A percentile compares a stretch with the other conserved stretches of the same genome.
phyloP scores from a whole-genome alignment of 495 filamentous ascomycete species.

The Aspergillus incahuasiensis region DNA sequence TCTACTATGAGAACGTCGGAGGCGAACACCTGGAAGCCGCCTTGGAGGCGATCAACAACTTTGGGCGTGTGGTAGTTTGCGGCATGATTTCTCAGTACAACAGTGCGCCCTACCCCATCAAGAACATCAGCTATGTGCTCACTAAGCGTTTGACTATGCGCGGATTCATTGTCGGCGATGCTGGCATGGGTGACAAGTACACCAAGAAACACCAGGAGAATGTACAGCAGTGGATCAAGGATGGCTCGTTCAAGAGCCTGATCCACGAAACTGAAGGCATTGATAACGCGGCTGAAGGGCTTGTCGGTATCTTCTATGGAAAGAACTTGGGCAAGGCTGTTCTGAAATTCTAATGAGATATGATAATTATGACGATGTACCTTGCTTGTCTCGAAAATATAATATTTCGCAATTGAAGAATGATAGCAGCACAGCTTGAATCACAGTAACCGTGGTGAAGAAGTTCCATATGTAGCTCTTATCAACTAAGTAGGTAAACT shows the following conservation, averaged over 20 bases:
- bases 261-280: slow-evolving; percentile 71
- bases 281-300: slow-evolving; percentile 73
- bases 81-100: slow-evolving; percentile 82
- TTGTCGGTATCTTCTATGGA: slow-evolving; percentile 82
- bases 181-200: slow-evolving; percentile 67
- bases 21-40: slow-evolving; percentile 82
- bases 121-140: slow-evolving; percentile 54
- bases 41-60: slow-evolving; percentile 61
- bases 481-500: no score
- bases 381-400: neutral
- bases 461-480: no score
- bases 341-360: slow-evolving; percentile 54
- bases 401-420: slow-evolving; percentile 5
- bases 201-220: slow-evolving; percentile 73
- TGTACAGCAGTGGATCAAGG: slow-evolving; percentile 76
- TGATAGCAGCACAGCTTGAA: neutral
- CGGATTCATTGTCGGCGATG: slow-evolving; percentile 73
- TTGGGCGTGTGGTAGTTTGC: slow-evolving; percentile 66
- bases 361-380: neutral
- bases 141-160: slow-evolving; percentile 56
- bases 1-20: slow-evolving; percentile 95
- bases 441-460: no score
- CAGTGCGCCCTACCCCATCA: slow-evolving; percentile 59
- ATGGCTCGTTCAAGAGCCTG: slow-evolving; percentile 73
- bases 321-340: slow-evolving; percentile 93